Base-by-base conservation (phyloP, 805 yeast genomes). In the Candida caryicola region DNA sequence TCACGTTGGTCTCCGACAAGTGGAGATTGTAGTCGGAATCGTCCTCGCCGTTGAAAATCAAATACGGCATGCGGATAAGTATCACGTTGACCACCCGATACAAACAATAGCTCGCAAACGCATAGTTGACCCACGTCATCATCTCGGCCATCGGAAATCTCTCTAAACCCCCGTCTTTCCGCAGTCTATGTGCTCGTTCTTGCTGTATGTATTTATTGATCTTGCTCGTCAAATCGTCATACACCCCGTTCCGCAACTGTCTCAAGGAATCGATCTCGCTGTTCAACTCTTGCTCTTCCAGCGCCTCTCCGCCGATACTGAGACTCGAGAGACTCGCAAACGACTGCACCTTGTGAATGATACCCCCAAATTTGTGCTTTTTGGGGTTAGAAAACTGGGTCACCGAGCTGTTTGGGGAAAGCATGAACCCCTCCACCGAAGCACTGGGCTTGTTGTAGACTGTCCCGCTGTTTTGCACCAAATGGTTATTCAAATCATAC, bases 31-130 rank as follows among this genome's bases (percentile, higher is more conserved):
- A 36, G n/a, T 16, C 17, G 6, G 34, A 34, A 18, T 10, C 34
- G 28, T 34, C 28, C 29, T 23, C 23, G 15, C 17, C 34, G 14
- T 39, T 34, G 33, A 39, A 42, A 23, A 42, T 36, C 37, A 51
- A 50, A 47, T 51, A 47, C 10, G 79, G 77, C 12, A 75, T 49
- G 39, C 66, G 66, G 27, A 73, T 37, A 2, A 69, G 26, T 30
- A 73, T 44, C 28, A 73, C 73, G 49, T 63, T 66, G 23, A 71
- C 31, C 4, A 75, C 59, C 36, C 77, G 59, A 52, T 76, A 77
- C 33, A 70, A 37, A 56, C 81, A 76, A 54, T 76, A 76, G n/a
- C 63, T 30, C 8, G 75, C 63, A 44, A 76, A 71, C 4, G 51
- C 46, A 36, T 48, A 33, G 42, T 60, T 54, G 33, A 57, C 45